Evolutionary conservation across 2,329 filamentous ascomycete genomes (phyloP).

Genomic region (Bisporella sp.): DNA sequence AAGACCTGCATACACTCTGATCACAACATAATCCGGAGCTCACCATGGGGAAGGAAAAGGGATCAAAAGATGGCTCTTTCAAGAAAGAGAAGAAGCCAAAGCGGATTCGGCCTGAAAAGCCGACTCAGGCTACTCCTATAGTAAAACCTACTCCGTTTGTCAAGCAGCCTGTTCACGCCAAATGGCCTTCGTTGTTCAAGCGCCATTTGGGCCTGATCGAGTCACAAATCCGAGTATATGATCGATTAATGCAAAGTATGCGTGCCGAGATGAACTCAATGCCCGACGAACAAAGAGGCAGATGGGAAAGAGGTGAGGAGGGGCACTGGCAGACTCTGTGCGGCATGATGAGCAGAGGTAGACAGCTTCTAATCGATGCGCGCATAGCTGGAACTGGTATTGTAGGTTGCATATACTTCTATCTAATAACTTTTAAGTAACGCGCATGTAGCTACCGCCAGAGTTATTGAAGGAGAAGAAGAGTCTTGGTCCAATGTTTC

Average conservation of each 20-base stretch:
- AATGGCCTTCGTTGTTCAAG: slow-evolving; percentile 23
- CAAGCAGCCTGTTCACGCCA: slow-evolving; percentile 28
- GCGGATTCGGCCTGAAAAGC: neutral
- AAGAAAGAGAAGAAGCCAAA: neutral
- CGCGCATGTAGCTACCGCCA: neutral
- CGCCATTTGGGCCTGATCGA: slow-evolving; percentile 21
- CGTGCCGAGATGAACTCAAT: neutral
- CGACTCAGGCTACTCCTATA: neutral
- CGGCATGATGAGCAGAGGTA: slow-evolving; percentile 17
- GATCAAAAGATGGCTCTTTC: no score
- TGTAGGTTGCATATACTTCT: no score
- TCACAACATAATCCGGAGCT: no score
- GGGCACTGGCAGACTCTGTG: slow-evolving; percentile 21
- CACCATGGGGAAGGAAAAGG: no score
- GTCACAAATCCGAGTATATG: slow-evolving; percentile 13
- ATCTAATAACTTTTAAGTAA: no score
- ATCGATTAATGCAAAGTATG: neutral
- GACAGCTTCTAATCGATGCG: slow-evolving; percentile 13
- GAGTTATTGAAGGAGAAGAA: neutral
- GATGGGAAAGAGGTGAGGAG: slow-evolving; percentile 18
- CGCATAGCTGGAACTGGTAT: slow-evolving; percentile 14
- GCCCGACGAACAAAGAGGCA: slow-evolving; percentile 12
- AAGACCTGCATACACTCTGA: no score
- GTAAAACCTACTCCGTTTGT: slow-evolving; percentile 9
- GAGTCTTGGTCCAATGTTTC: neutral